Base-by-base conservation (phyloP, 768 basidiomycete species). In the Boletus eberwhitei region DNA sequence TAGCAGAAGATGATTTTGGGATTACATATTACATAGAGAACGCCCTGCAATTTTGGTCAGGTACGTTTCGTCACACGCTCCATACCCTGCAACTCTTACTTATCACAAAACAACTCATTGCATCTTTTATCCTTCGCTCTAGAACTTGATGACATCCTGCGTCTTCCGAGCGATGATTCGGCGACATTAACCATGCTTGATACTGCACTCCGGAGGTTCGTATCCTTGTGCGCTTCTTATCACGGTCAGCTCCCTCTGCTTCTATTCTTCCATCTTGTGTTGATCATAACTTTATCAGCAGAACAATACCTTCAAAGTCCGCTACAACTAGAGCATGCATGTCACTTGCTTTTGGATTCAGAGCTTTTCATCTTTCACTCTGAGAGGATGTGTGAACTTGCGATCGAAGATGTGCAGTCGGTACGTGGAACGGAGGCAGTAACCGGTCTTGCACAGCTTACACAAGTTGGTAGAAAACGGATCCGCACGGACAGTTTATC, bases 311-410 rank as follows among this genome's bases (percentile, higher is more conserved):
- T 98, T 38, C 87, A 91, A 57, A 87, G 83, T 51, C 87, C 88
- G 4, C 70, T 88, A 24, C 93, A 96, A 63, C 78, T 98, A 43
- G 84, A 93, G 57, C 87, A 93, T 67, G 93, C 93, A 12, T 88
- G 88, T 61, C 75, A 80, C 38, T 71, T 88, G 31, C 74, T 98
- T 13, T 75, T 95, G 39, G 82, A 85, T 50, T 93, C 91, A 0
- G 93, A 95, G 64, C 79, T 98, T 38, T 97, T 98, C 63, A 71
- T 81, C 3, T 95, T 90, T 64, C 93, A 98, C 70, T 93, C 91
- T 4, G 93, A 94, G 65, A 77, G 96, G 34, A 95, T 95, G 90
- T 83, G 86, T 52, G 88, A 92, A 59, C 80, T 89, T 39, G 74
- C 93, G 45, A 75, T 88, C 36, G 79, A 85, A 45, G 85, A 91